These are phyloP conservation scores for Barnettozyma vustinii DNA, from an alignment of 805 yeast species.

Conservation along the genomic window DNA sequence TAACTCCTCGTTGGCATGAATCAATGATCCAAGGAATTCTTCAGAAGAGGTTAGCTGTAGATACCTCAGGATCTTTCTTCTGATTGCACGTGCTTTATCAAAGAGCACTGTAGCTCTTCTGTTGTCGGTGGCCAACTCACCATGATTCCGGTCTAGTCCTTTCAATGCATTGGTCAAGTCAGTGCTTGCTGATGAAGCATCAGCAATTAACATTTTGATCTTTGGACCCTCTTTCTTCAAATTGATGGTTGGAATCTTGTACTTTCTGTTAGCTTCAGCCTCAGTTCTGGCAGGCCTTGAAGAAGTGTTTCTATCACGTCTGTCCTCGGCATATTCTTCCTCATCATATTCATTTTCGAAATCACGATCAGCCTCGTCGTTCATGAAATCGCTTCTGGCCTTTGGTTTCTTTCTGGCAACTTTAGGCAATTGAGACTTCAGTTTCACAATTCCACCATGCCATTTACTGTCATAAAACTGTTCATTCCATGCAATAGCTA, in stretches of 20 bases:
- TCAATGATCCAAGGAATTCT: constrained; percentile 79
- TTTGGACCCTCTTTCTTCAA: constrained; percentile 67
- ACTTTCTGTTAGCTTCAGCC: constrained; percentile 40
- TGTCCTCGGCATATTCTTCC: constrained; percentile 22
- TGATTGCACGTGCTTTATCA: constrained; percentile 64
- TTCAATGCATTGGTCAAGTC: constrained; percentile 56
- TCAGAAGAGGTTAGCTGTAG: constrained; percentile 81
- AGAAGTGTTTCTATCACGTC: background rate
- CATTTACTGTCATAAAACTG: constrained; percentile 48
- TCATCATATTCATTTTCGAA: constrained; percentile 30
- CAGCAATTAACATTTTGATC: constrained; percentile 63
- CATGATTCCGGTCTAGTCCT: constrained; percentile 35
- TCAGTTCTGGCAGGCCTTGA: constrained; percentile 1
- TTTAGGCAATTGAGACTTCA: constrained; percentile 42
- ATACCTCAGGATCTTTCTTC: constrained; percentile 76
- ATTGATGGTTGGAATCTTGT: constrained; percentile 62
- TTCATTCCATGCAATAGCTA: constrained; percentile 63
- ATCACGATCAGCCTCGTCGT: constrained; percentile 44
- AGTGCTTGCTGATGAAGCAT: constrained; percentile 70
- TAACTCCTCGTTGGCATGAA: constrained; percentile 87
- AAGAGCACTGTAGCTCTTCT: constrained; percentile 57
- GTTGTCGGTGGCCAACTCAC: constrained; percentile 59
- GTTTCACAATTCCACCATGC: constrained; percentile 41
- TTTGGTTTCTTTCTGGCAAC: constrained; percentile 19
- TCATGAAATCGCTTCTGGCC: constrained; percentile 36